These are phyloP conservation scores for Talaromyces sp. DNA, from an alignment of 2,329 filamentous ascomycete genomes.

Conservation along the genomic window DNA sequence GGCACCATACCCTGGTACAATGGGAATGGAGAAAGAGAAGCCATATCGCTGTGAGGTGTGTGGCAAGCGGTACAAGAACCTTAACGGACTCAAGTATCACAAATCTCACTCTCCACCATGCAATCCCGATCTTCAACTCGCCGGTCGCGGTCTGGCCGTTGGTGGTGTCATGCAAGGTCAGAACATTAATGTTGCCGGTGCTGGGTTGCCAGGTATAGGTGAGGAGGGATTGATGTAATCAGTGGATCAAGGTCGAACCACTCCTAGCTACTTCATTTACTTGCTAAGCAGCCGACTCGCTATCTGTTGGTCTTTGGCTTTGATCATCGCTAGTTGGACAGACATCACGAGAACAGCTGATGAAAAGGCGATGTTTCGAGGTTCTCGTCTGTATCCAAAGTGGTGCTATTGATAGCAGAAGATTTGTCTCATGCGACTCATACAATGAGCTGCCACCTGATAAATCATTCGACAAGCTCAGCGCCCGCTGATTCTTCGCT, in stretches of 20 bases:
- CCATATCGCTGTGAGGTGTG: conserved; percentile 96
- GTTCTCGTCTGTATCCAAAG: neutral
- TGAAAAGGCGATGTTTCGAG: neutral
- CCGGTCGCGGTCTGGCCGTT: conserved; percentile 36
- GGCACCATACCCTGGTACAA: conserved; percentile 86
- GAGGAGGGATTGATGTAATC: conserved; percentile 41
- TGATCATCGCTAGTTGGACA: conserved; percentile 2
- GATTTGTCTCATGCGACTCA: neutral
- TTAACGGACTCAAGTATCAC: conserved; percentile 96
- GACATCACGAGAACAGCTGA: neutral
- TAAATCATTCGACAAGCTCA: neutral
- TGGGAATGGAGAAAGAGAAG: conserved; percentile 99
- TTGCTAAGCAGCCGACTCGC: neutral
- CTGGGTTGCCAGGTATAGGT: conserved; percentile 47
- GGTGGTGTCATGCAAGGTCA: conserved; percentile 47
- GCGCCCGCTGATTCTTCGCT: neutral
- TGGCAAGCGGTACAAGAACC: conserved; percentile 97
- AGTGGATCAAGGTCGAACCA: neutral
- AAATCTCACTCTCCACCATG: conserved; percentile 83
- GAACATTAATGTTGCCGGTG: conserved; percentile 48
- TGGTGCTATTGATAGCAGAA: neutral
- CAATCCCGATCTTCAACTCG: conserved; percentile 73
- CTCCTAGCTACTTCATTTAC: neutral
- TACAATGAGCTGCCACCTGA: neutral
- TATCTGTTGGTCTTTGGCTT: neutral